Conservation (phyloP, 768 basidiomycete species). For the Strobilomyces dryophilus region DNA sequence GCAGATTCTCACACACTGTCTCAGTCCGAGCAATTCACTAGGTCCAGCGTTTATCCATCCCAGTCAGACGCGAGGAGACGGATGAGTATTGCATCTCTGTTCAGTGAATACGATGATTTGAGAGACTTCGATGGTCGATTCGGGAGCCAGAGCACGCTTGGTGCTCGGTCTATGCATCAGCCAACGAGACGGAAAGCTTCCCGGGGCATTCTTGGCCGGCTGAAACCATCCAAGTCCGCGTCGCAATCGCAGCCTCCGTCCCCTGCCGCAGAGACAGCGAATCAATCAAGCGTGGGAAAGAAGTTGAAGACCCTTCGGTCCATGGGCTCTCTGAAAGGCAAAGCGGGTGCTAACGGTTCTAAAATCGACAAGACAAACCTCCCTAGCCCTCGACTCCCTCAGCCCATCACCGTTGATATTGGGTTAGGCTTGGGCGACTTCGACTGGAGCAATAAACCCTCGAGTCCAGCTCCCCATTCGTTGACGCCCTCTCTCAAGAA, state of each 20-base stretch:
- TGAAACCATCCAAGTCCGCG: slow-evolving; percentile 44
- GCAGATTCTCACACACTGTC: slow-evolving; percentile 16
- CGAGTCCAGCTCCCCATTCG: slow-evolving; percentile 9
- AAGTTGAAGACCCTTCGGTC: slow-evolving; percentile 73
- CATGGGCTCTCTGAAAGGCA: slow-evolving; percentile 75
- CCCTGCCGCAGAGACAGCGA: slow-evolving; percentile 36
- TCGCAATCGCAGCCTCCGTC: slow-evolving; percentile 45
- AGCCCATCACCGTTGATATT: slow-evolving; percentile 49
- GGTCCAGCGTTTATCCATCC: slow-evolving; percentile 25
- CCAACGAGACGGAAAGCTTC: slow-evolving; percentile 56
- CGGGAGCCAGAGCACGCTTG: slow-evolving; percentile 74
- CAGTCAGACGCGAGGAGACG: slow-evolving; percentile 45
- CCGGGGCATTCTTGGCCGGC: slow-evolving; percentile 59
- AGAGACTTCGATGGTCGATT: slow-evolving; percentile 85
- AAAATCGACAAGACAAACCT: slow-evolving; percentile 37
- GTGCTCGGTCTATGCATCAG: slow-evolving; percentile 38
- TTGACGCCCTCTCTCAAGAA: slow-evolving; percentile 19
- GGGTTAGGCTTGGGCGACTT: slow-evolving; percentile 54
- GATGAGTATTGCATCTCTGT: slow-evolving; percentile 68
- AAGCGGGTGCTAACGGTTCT: slow-evolving; percentile 23
- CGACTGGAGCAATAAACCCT: slow-evolving; percentile 42
- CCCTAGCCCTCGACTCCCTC: slow-evolving; percentile 50
- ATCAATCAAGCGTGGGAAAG: slow-evolving; percentile 37
- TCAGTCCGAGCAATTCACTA: slow-evolving; percentile 20
- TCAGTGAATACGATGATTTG: slow-evolving; percentile 87